Base-by-base conservation (phyloP, 1,284 basidiomycete species). In the Trichosporon inkin region DNA sequence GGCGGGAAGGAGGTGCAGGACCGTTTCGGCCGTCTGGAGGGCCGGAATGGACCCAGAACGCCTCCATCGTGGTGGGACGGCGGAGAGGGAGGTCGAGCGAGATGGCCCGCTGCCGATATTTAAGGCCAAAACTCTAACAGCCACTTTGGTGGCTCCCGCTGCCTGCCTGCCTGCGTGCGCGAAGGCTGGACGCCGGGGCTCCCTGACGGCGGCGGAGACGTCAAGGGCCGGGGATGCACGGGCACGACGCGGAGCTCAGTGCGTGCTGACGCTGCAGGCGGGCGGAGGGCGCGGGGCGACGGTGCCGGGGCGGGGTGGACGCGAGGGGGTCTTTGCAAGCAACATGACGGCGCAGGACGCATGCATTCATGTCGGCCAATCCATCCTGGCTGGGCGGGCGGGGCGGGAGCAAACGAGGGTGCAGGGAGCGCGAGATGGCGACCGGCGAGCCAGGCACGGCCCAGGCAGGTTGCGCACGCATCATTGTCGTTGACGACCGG, bases 111-210 rank as follows among this genome's bases (percentile, higher is more conserved):
- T 24, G 8, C 22, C 22, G 44, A 28, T 32, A 49, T 49, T n/a
- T 49, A n/a, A 32, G 44, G 22, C 28, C 44, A 49, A 32, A 49
- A 49, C 44, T 28, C 44, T 49, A 49, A 49, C 44, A 49, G 44
- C 44, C 44, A 49, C 44, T 32, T 16, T 17, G 24, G 24, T 2
- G 24, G 13, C 28, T 49, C 44, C 44, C 22, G 24, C 28, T 28
- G 24, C 44, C 44, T 22, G n/a, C n/a, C n/a, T n/a, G n/a, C n/a
- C n/a, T n/a, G n/a, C n/a, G n/a, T n/a, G 28, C 22, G 14, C 14
- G 24, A 22, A 13, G 44, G 44, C 44, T 49, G 24, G 24, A 28
- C 44, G 24, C n/a, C 44, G n/a, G 22, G 22, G 44, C 44, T 22
- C 24, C 24, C 44, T 8, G 16, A 32, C 3, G 16, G 14, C 4